phyloP scores from a whole-genome alignment of 768 basidiomycete genomes.

The Cubamyces sp. region DNA sequence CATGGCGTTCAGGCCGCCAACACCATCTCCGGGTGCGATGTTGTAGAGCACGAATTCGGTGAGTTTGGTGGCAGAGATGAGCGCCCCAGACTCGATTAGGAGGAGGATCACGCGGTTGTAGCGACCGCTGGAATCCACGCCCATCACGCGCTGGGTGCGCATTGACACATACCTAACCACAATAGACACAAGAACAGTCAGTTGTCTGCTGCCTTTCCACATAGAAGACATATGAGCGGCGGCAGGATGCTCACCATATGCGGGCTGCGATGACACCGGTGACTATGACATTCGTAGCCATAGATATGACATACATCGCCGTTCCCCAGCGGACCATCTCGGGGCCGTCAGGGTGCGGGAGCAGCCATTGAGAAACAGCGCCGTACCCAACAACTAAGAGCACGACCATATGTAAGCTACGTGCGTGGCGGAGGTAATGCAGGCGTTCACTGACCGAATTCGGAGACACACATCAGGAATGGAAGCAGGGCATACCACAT shows the following conservation, averaged over 20 bases:
- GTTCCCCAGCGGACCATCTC: conserved; percentile 7
- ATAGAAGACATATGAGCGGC: too few relatives aligned
- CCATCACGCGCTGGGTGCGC: background rate
- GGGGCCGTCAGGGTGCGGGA: background rate
- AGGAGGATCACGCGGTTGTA: conserved; percentile 17
- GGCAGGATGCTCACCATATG: conserved; percentile 10
- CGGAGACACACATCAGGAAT: conserved; percentile 1
- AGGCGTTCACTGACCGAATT: conserved; percentile 3
- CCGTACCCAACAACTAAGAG: conserved; percentile 14
- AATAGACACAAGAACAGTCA: background rate
- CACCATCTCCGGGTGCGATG: conserved; percentile 11
- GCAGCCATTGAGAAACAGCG: conserved; percentile 3
- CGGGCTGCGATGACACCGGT: conserved; percentile 14
- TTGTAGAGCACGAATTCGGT: conserved; percentile 21
- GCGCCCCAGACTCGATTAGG: conserved; percentile 21
- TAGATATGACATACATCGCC: conserved; percentile 13
- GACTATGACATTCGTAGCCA: conserved; percentile 20
- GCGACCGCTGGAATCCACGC: background rate
- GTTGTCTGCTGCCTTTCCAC: too few relatives aligned
- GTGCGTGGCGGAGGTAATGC: too few relatives aligned
- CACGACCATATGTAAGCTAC: background rate
- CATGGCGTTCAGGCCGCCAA: conserved; percentile 11
- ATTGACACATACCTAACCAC: background rate
- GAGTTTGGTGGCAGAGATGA: conserved; percentile 21
- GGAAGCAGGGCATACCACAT: conserved; percentile 5